Conservation (phyloP, 2,329 filamentous ascomycete genomes). For the Alternaria arborescens region DNA sequence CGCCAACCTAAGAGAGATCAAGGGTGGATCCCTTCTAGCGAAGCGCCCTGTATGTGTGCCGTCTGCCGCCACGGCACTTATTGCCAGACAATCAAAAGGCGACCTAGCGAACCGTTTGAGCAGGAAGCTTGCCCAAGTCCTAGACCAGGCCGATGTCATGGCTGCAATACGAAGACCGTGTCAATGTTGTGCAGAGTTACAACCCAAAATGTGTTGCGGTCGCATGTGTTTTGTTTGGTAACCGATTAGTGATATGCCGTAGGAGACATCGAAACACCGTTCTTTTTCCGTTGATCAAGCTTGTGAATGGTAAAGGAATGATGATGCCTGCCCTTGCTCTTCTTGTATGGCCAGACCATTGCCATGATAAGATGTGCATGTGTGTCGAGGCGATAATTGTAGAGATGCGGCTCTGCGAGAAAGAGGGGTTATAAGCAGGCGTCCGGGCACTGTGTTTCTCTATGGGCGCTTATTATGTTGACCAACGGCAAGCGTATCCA, state of each 20-base stretch:
- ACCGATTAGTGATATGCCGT: not conserved
- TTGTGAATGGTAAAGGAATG: not conserved
- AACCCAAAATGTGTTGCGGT: not conserved
- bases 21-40: conserved; percentile 28
- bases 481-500: conserved; percentile 8
- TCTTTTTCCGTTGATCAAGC: not conserved
- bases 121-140: conserved; percentile 8
- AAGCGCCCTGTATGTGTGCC: conserved; percentile 23
- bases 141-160: not conserved
- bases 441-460: conserved; percentile 16
- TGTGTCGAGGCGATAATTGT: conserved; percentile 9
- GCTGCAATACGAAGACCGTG: not conserved
- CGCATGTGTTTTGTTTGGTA: not conserved
- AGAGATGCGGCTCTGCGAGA: conserved; percentile 33
- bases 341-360: conserved; percentile 10
- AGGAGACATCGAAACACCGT: not conserved
- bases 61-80: conserved; percentile 15
- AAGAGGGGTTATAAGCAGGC: conserved; percentile 29
- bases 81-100: conserved; percentile 11
- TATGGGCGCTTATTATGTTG: conserved; percentile 23
- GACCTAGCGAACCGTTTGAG: conserved; percentile 12
- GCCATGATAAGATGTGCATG: conserved; percentile 20
- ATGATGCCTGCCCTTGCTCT: not conserved
- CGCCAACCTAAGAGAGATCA: conserved; percentile 26
- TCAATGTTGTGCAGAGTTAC: not conserved